Evolutionary conservation across 2,329 filamentous ascomycete species (phyloP), one percentile per base, ranked within the genome.

Genomic region (Orbilia oligospora): DNA sequence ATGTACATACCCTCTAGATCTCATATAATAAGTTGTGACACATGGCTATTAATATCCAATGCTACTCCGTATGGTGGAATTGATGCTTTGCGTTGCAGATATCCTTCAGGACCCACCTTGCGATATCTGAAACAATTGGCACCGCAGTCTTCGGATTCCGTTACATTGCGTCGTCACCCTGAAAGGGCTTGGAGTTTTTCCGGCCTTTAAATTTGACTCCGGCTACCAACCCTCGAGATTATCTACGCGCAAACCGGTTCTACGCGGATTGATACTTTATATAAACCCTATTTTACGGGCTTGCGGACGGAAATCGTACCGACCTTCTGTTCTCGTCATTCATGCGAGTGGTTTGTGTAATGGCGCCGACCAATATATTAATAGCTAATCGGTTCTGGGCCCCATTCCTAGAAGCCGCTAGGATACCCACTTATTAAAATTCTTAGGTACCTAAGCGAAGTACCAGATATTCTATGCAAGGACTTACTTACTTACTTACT

Each of bases 151-250:
- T 51, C 36, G 30, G 44, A 64, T 30, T 64, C 36, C 22, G 68
- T 64, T 71, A 48, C 55, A 63, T 71, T 65, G 68, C 68, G 68
- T 71, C 68, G 56, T 55, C 44, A 64, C 68, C 53, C 16, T 64
- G 24, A 49, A 58, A 5, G 3, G 12, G 20, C 22, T 16, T 41
- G 58, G 22, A 49, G 24, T 33, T 64, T 66, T 72, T 72, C 69
- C 49, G 36, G 69, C 8, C 48, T 55, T 33, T 18, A 41, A 22
- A 1, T 46, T 44, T n/a, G 22, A 18, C 6, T 53, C 33, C 16
- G 16, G n/a, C 27, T 53, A 33, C 46, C 56, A 49, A 18, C n/a
- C 41, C 16, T 44, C 41, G 18, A 18, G 16, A n/a, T 44, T 44
- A 44, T 18, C 14, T 20, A 46, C 18, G 16, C 48, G 24, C 20